Evolutionary conservation across 73 alveolate genomes (phyloP).

Genomic region (Tetrahymena elliotti): DNA sequence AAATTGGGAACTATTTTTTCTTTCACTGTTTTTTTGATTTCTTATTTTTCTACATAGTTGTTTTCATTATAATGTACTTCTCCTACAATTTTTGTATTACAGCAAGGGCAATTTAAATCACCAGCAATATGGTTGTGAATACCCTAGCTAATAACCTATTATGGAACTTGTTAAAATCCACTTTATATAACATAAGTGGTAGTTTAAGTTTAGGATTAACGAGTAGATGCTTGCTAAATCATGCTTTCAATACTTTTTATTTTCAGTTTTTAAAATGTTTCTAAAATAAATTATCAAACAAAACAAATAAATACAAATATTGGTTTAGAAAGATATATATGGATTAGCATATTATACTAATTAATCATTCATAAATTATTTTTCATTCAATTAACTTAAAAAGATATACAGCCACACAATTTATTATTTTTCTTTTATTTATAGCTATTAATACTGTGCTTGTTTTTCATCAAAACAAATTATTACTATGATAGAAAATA

Average conservation of each 20-base stretch:
- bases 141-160: not conserved
- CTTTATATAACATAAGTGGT: not conserved
- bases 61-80: not conserved
- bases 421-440: too few relatives aligned
- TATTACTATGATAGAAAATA: not conserved
- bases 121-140: not conserved
- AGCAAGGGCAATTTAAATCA: not conserved
- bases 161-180: not conserved
- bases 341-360: too few relatives aligned
- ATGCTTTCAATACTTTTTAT: not conserved
- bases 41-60: not conserved
- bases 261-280: not conserved
- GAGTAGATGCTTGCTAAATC: not conserved
- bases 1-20: not conserved
- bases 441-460: not conserved
- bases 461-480: not conserved
- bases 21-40: not conserved
- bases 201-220: not conserved
- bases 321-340: not conserved
- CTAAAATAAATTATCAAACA: not conserved
- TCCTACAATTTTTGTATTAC: not conserved
- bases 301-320: too few relatives aligned
- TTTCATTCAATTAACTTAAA: too few relatives aligned
- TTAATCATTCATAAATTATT: too few relatives aligned
- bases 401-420: not conserved